A percentile compares a stretch with the other conserved stretches of the same genome.
phyloP scores from a whole-genome alignment of 441 rosid genomes.

The Viola pubescens region DNA sequence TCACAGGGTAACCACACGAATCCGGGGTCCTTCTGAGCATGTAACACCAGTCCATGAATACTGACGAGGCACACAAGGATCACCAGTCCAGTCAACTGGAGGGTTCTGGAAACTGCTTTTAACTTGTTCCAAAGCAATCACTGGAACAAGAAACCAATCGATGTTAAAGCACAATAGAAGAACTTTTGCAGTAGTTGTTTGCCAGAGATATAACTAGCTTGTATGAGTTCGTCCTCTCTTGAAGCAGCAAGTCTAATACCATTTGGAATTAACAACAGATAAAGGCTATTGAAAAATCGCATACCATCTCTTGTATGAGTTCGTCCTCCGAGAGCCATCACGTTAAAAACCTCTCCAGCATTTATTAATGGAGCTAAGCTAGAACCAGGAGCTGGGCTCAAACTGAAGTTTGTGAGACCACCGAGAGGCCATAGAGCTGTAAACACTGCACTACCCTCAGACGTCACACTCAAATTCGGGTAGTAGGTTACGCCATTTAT shows the following conservation, averaged over 20 bases:
- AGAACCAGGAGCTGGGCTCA: constrained; percentile 52
- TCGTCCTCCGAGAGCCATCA: constrained; percentile 44
- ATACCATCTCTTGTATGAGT: constrained; percentile 85
- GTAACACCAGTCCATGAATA: constrained; percentile 78
- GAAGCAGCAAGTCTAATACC: not conserved
- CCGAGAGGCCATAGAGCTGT: constrained; percentile 60
- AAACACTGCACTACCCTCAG: constrained; percentile 51
- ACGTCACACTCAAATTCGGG: constrained; percentile 46
- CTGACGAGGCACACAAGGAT: constrained; percentile 68
- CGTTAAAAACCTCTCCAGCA: constrained; percentile 66
- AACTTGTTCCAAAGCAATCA: constrained; percentile 41
- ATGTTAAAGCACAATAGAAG: not conserved
- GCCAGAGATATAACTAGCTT: not conserved
- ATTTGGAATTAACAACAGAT: not conserved
- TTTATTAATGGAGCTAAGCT: constrained; percentile 53
- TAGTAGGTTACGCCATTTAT: constrained; percentile 53
- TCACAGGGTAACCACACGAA: constrained; percentile 64
- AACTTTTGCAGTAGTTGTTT: no score
- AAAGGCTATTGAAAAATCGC: not conserved
- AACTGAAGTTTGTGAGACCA: constrained; percentile 45
- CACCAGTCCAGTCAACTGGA: constrained; percentile 79
- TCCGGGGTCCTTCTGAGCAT: constrained; percentile 53
- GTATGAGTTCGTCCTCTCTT: not conserved
- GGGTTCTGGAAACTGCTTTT: constrained; percentile 39
- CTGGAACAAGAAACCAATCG: constrained; percentile 31